These are phyloP conservation scores for Apiospora koreana DNA, from an alignment of 2,329 filamentous ascomycete genomes.

Conservation along the genomic window DNA sequence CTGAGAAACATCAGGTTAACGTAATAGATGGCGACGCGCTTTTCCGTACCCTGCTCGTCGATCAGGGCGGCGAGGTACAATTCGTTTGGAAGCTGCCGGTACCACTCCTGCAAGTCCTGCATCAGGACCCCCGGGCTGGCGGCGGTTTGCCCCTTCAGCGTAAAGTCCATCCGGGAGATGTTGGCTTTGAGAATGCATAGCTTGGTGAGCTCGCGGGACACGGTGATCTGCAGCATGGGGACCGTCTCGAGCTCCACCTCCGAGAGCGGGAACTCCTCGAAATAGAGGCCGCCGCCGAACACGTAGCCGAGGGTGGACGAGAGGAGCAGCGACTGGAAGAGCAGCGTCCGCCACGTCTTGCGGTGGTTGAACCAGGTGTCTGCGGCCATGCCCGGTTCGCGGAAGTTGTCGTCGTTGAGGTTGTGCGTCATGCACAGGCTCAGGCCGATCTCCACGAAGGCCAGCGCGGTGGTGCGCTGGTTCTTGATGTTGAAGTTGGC, in stretches of 20 bases:
- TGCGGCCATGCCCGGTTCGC: neutral
- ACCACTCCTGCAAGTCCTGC: neutral
- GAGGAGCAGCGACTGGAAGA: neutral
- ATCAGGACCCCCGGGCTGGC: neutral
- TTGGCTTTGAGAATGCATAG: neutral
- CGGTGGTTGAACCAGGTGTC: conserved; percentile 3
- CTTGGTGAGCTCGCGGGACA: neutral
- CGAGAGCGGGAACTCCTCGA: neutral
- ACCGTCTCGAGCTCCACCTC: neutral
- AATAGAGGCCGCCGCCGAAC: neutral
- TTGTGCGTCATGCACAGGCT: neutral
- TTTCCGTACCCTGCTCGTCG: neutral
- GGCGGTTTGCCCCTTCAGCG: neutral
- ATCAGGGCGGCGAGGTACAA: neutral
- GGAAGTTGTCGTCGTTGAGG: neutral
- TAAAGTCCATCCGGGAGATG: neutral
- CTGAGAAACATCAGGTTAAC: neutral
- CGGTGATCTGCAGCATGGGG: neutral
- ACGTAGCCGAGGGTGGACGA: neutral
- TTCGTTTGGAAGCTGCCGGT: neutral
- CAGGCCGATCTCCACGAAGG: neutral
- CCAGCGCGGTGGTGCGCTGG: neutral
- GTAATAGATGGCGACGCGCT: neutral
- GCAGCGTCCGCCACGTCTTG: neutral
- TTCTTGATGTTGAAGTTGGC: neutral